These are phyloP conservation scores for Miamiensis avidus DNA, from an alignment of 169 alveolate species.

Conservation along the genomic window DNA sequence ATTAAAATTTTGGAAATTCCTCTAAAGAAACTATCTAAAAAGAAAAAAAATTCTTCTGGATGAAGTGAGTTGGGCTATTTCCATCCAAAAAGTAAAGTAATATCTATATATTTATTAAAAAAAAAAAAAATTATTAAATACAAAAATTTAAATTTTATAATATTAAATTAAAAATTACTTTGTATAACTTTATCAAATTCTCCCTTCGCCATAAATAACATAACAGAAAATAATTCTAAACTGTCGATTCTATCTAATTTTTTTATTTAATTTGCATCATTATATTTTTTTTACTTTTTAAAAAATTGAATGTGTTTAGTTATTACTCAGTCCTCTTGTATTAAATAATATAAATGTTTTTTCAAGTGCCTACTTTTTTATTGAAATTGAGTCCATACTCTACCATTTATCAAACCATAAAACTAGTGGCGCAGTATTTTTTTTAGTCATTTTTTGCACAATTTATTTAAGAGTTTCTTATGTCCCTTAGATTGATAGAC, in stretches of 20 bases:
- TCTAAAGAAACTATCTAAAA: slow-evolving; percentile 66
- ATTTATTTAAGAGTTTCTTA: slow-evolving; percentile 70
- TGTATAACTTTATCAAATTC: slow-evolving; percentile 42
- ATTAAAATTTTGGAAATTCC: slow-evolving; percentile 57
- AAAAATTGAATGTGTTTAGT: too few relatives aligned
- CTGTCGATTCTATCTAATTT: slow-evolving; percentile 72
- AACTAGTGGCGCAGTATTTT: slow-evolving; percentile 62
- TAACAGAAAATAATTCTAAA: slow-evolving; percentile 59
- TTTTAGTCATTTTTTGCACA: slow-evolving; percentile 52
- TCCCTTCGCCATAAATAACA: slow-evolving; percentile 50
- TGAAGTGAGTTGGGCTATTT: slow-evolving; percentile 24
- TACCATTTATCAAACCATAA: slow-evolving; percentile 51
- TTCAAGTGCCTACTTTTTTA: slow-evolving; percentile 49
- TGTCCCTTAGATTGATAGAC: slow-evolving; percentile 39
- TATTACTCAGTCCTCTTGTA: slow-evolving; percentile 31
- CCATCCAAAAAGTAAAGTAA: slow-evolving; percentile 39
- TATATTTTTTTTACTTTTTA: too few relatives aligned
- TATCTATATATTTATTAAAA: slow-evolving; percentile 11
- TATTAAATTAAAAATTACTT: slow-evolving; percentile 11
- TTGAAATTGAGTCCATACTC: slow-evolving; percentile 58
- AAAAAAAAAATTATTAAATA: slow-evolving; percentile 17
- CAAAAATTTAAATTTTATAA: slow-evolving; percentile 19
- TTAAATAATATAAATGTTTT: slow-evolving; percentile 58
- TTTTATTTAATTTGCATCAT: too few relatives aligned
- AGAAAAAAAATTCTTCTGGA: slow-evolving; percentile 60